These are phyloP conservation scores for Quercus rubra DNA, from an alignment of 306 rosid species.

Conservation along the genomic window DNA sequence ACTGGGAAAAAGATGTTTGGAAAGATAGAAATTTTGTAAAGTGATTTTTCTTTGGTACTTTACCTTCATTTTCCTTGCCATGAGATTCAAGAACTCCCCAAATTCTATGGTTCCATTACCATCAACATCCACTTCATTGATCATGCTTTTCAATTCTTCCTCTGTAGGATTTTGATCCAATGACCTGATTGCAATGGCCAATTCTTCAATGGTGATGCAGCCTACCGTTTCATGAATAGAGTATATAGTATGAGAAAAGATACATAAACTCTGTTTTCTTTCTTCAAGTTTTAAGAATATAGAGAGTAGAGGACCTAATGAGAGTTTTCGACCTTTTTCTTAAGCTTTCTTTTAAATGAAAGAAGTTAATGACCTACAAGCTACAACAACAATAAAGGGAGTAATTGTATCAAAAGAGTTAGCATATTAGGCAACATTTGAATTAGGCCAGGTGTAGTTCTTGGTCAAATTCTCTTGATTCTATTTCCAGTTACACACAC, in stretches of 20 bases:
- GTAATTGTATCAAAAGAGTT: too few species aligned
- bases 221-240: slow-evolving; percentile 25
- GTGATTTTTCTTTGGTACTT: not conserved
- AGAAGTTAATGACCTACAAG: too few species aligned
- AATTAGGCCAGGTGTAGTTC: too few species aligned
- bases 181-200: slow-evolving; percentile 47
- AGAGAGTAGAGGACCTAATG: too few species aligned
- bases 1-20: not conserved
- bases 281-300: too few species aligned
- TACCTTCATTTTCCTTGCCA: slow-evolving; percentile 64
- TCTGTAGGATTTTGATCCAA: slow-evolving; percentile 51
- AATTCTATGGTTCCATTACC: slow-evolving; percentile 63
- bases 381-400: too few species aligned
- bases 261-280: too few species aligned
- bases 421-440: too few species aligned
- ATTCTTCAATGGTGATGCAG: slow-evolving; percentile 57
- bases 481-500: too few species aligned
- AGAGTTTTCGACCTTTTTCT: too few species aligned
- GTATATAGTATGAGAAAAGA: not conserved
- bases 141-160: slow-evolving; percentile 57
- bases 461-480: too few species aligned
- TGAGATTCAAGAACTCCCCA: slow-evolving; percentile 65
- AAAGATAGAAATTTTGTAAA: not conserved
- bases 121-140: slow-evolving; percentile 45
- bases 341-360: too few species aligned